Conservation (phyloP, 2,329 filamentous ascomycete genomes). For the Fusarium buharicum region DNA sequence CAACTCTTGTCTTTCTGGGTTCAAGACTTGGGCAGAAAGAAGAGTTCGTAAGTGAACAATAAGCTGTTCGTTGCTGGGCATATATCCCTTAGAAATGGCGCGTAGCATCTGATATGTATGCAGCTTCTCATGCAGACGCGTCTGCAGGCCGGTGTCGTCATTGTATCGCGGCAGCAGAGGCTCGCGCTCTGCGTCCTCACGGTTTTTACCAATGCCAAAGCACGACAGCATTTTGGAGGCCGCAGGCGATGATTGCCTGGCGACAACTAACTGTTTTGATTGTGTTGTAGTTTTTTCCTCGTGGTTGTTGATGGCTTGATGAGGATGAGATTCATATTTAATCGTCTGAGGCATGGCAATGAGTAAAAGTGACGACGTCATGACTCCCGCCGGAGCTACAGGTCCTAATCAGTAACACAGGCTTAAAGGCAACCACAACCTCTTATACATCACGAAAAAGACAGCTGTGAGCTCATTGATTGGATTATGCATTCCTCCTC, state of each 20-base stretch:
- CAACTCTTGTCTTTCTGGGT: conserved; percentile 73
- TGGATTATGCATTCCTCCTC: conserved; percentile 2
- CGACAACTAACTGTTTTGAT: not conserved
- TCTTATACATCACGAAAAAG: conserved; percentile 1
- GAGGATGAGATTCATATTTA: conserved; percentile 9
- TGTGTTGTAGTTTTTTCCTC: not conserved
- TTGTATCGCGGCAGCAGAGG: conserved; percentile 85
- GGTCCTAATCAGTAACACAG: conserved; percentile 12
- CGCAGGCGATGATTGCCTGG: not conserved
- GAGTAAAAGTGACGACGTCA: conserved; percentile 35
- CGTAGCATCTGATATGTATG: conserved; percentile 93
- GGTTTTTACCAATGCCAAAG: conserved; percentile 65
- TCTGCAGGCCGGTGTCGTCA: conserved; percentile 82
- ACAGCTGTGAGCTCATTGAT: conserved; percentile 12
- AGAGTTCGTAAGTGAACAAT: conserved; percentile 83
- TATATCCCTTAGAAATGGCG: conserved; percentile 83
- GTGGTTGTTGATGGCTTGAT: not conserved
- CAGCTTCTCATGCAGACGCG: conserved; percentile 84
- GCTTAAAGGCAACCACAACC: conserved; percentile 11
- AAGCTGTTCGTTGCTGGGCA: conserved; percentile 89
- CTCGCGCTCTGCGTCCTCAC: conserved; percentile 71
- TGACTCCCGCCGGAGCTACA: conserved; percentile 36
- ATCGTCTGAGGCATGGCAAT: not conserved
- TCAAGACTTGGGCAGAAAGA: conserved; percentile 80
- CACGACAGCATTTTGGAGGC: conserved; percentile 66